phyloP scores from a whole-genome alignment of 352 stramenopile genomes.

The Globisporangium orthogonon region DNA sequence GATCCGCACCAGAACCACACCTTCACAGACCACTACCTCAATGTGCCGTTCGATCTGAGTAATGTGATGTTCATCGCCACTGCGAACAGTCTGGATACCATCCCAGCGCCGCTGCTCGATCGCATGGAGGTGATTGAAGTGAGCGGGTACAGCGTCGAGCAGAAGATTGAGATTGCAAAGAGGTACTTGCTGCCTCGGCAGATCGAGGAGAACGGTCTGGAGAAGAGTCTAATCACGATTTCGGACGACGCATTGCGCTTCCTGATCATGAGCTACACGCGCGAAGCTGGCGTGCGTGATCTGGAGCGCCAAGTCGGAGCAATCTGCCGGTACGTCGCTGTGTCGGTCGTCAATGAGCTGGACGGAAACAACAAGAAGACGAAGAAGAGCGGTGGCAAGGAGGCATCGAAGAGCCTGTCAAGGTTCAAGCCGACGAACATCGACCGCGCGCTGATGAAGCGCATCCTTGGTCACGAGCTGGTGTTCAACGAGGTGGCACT shows the following conservation, averaged over 20 bases:
- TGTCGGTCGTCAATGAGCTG: conserved; percentile 58
- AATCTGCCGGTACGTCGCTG: conserved; percentile 68
- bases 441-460: conserved; percentile 43
- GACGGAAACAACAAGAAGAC: conserved; percentile 20
- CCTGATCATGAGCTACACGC: conserved; percentile 80
- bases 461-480: conserved; percentile 60
- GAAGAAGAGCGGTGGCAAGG: conserved; percentile 13
- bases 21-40: conserved; percentile 84
- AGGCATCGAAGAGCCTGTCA: conserved; percentile 10
- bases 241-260: conserved; percentile 54
- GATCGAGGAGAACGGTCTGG: conserved; percentile 66
- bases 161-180: conserved; percentile 79
- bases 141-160: conserved; percentile 72
- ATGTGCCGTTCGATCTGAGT: conserved; percentile 85
- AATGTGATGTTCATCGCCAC: conserved; percentile 83
- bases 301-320: conserved; percentile 73
- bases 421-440: conserved; percentile 35
- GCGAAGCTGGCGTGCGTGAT: conserved; percentile 82
- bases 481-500: conserved; percentile 75
- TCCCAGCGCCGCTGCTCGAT: conserved; percentile 67
- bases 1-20: conserved; percentile 85
- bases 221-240: conserved; percentile 35
- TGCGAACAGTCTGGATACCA: conserved; percentile 77
- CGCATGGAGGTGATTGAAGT: conserved; percentile 85
- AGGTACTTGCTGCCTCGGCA: conserved; percentile 76